A percentile compares a stretch with the other conserved stretches of the same genome.
Evolutionary conservation across 1,284 basidiomycete genomes (phyloP).

Genomic region (Lentinula novae-zelandiae): DNA sequence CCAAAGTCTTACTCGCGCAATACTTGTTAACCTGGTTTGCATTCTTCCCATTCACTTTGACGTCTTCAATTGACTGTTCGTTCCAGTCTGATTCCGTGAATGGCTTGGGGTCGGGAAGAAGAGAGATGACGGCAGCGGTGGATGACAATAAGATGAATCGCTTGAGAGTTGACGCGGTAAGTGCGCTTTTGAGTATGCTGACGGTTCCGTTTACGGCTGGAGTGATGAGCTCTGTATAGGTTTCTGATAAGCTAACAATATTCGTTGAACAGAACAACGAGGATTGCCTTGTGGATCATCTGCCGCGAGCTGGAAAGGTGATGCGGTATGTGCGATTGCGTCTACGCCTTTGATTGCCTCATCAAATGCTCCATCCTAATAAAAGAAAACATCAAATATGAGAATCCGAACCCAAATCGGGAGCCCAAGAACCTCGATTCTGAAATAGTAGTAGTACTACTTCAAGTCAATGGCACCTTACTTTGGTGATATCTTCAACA

Average conservation of each 20-base stretch:
- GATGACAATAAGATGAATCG: conserved; percentile 68
- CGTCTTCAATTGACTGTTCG: conserved; percentile 38
- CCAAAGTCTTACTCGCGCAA: conserved; percentile 41
- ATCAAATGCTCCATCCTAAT: conserved; percentile 60
- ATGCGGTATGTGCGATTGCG: conserved; percentile 57
- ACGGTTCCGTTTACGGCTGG: conserved; percentile 42
- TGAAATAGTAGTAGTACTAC: too few relatives aligned
- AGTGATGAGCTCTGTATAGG: conserved; percentile 29
- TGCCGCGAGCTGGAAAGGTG: conserved; percentile 37
- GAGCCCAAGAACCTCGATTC: not conserved
- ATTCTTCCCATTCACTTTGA: conserved; percentile 40
- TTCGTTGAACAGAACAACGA: not conserved
- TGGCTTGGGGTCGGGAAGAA: conserved; percentile 23
- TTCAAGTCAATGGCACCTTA: conserved; percentile 13
- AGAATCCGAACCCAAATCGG: not conserved
- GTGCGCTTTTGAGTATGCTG: conserved; percentile 34
- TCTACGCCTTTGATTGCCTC: conserved; percentile 66
- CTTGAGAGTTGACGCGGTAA: conserved; percentile 36
- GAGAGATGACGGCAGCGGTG: conserved; percentile 46
- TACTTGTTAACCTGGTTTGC: conserved; percentile 33
- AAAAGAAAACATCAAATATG: not conserved
- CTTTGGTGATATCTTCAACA: conserved; percentile 44
- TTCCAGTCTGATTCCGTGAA: conserved; percentile 60
- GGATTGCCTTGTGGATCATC: conserved; percentile 26
- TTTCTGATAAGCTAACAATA: not conserved